Base-by-base conservation (phyloP, 2,329 filamentous ascomycete species). In the Colletotrichum plurivorum region DNA sequence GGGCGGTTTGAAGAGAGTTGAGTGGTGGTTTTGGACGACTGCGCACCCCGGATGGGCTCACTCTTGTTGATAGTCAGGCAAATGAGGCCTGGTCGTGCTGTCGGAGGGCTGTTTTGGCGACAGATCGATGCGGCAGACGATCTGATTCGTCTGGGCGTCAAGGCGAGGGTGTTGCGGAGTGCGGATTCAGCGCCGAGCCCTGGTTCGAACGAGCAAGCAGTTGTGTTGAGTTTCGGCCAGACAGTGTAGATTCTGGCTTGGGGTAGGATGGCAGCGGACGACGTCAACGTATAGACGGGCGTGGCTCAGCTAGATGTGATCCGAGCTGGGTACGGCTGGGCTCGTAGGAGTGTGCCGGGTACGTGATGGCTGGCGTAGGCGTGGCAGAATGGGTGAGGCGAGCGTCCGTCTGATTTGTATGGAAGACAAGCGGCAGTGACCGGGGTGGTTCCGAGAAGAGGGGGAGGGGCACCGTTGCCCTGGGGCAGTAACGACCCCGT, bases 341-440 rank as follows among this genome's bases (percentile, higher is more conserved):
- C 22, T 55, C 49, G 51, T 27, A 45, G 61, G 18, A 41, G 46
- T 15, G 52, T 58, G 52, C 31, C 10, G 31, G 31, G 31, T 36
- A 36, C 22, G 22, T 56, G 56, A 51, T 58, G 31, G 43, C 39
- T 36, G 62, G 49, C 20, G 18, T n/a, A 31, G 22, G 45, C 22
- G 52, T 55, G 48, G 41, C 46, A 65, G 54, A 36, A 51, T 63
- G 52, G 27, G 53, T 48, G 51, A 63, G 60, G 60, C 60, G 60
- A 63, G 60, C 60, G 52, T 49, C 27, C n/a, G 52, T 48, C 60
- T 63, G 62, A 46, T 61, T 69, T 66, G 67, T 69, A 61, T 56
- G 54, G 63, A 56, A 69, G 66, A 25, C 43, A 66, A 66, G 67
- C 55, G 56, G 52, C 52, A 52, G 36, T 31, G 63, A 67, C 55